These are phyloP conservation scores for Tephrocybe sp. DNA, from an alignment of 768 basidiomycete species.

Conservation along the genomic window DNA sequence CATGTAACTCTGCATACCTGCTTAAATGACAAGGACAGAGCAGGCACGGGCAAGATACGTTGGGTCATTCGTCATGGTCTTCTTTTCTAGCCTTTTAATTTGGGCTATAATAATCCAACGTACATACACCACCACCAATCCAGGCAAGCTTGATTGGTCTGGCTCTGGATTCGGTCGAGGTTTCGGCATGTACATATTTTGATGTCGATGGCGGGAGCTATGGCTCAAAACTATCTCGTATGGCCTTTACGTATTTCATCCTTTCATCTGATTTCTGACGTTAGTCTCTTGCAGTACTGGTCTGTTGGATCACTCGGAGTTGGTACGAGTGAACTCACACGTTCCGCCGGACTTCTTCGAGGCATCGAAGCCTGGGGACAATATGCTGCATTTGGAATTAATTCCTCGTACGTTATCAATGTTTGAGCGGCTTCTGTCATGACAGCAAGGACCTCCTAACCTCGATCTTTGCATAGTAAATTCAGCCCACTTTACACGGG, in stretches of 20 bases:
- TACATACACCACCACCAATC: constrained; percentile 10
- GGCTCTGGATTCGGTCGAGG: constrained; percentile 17
- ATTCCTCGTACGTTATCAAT: constrained; percentile 15
- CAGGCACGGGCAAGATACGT: constrained; percentile 14
- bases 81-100: constrained; percentile 16
- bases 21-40: not conserved
- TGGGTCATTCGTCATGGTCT: constrained; percentile 16
- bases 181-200: constrained; percentile 18
- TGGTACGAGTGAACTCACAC: constrained; percentile 17
- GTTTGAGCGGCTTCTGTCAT: not conserved
- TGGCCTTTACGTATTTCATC: not conserved
- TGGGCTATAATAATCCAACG: constrained; percentile 20
- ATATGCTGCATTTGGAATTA: constrained; percentile 18
- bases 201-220: constrained; percentile 14
- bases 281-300: constrained; percentile 15
- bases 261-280: not conserved
- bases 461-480: constrained; percentile 7
- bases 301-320: constrained; percentile 16
- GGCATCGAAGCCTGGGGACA: constrained; percentile 19
- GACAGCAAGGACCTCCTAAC: not conserved
- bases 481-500: constrained; percentile 16
- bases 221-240: constrained; percentile 21
- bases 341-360: constrained; percentile 16
- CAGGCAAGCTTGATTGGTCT: constrained; percentile 21
- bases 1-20: not conserved